phyloP scores from a whole-genome alignment of 2,329 filamentous ascomycete genomes.

The Fusarium algeriense region DNA sequence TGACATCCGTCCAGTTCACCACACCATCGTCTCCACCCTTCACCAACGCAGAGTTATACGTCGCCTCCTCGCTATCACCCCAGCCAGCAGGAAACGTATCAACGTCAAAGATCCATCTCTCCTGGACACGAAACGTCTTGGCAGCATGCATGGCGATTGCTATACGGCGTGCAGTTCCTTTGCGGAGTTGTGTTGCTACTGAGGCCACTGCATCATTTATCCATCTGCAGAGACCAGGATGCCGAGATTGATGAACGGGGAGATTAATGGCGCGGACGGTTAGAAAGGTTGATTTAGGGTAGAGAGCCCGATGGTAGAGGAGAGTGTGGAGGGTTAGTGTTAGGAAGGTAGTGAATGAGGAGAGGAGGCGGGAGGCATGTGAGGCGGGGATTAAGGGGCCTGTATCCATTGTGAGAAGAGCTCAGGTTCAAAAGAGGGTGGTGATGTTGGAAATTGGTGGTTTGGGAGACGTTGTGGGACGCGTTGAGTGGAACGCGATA shows the following conservation, averaged over 20 bases:
- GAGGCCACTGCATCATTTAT: constrained; percentile 83
- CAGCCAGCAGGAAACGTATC: constrained; percentile 59
- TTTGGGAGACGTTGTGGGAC: constrained; percentile 21
- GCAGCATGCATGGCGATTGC: constrained; percentile 62
- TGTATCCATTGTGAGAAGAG: constrained; percentile 7
- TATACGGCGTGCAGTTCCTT: constrained; percentile 61
- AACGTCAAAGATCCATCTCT: constrained; percentile 73
- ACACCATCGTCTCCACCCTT: constrained; percentile 35
- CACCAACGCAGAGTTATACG: constrained; percentile 43
- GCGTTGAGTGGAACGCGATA: constrained; percentile 45
- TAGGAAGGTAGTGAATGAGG: constrained; percentile 82
- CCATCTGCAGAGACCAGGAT: constrained; percentile 88
- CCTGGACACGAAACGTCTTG: constrained; percentile 59
- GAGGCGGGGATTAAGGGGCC: constrained; percentile 49
- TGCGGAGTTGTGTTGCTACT: constrained; percentile 76
- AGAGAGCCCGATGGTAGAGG: constrained; percentile 83
- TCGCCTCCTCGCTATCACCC: constrained; percentile 41
- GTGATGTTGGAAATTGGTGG: constrained; percentile 15
- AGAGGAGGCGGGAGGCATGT: constrained; percentile 65
- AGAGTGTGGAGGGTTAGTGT: constrained; percentile 87
- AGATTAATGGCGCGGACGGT: constrained; percentile 85
- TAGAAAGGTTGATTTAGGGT: constrained; percentile 82
- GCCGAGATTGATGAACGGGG: constrained; percentile 85
- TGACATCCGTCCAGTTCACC: constrained; percentile 70
- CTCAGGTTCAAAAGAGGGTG: neutral